Evolutionary conservation across 805 yeast genomes (phyloP).

Genomic region (Starmerella roubikii): DNA sequence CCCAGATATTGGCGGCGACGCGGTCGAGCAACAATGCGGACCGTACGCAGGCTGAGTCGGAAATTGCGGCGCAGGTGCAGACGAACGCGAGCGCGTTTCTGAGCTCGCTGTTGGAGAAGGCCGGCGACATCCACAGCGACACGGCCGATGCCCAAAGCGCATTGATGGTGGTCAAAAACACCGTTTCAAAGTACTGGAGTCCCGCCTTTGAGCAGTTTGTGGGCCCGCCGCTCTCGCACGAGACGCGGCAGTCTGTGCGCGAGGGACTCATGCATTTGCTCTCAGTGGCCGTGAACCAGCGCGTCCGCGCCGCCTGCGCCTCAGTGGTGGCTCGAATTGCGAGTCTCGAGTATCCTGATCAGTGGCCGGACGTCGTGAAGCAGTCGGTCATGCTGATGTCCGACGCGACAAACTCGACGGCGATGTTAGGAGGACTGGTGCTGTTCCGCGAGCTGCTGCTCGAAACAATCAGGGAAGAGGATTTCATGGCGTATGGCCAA

Average conservation of each 20-base stretch:
- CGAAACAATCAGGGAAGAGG: conserved; percentile 74
- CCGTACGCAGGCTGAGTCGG: conserved; percentile 11
- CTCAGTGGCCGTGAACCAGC: conserved; percentile 32
- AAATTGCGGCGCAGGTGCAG: conserved; percentile 2
- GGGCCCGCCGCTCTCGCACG: conserved; percentile 49
- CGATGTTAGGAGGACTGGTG: conserved; percentile 30
- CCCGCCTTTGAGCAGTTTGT: conserved; percentile 62
- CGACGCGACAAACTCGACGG: conserved; percentile 28
- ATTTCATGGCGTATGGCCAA: conserved; percentile 59
- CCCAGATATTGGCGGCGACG: conserved; percentile 9
- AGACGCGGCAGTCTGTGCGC: conserved; percentile 41
- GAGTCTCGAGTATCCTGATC: conserved; percentile 85
- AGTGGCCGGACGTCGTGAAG: conserved; percentile 61
- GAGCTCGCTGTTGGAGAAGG: conserved; percentile 10
- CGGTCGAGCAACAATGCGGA: conserved; percentile 8
- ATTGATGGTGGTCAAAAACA: conserved; percentile 48
- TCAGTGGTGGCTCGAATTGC: conserved; percentile 75
- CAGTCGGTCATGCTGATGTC: conserved; percentile 23
- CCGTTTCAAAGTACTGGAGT: conserved; percentile 68
- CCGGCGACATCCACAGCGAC: conserved; percentile 7
- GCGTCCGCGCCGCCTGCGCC: conserved; percentile 48
- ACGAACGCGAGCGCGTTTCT: conserved; percentile 11
- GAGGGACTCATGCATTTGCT: conserved; percentile 37
- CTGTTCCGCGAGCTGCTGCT: conserved; percentile 57
- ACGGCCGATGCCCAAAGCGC: conserved; percentile 38